These are phyloP conservation scores for Aspergillus persii DNA, from an alignment of 2,329 filamentous ascomycete species.

Conservation along the genomic window DNA sequence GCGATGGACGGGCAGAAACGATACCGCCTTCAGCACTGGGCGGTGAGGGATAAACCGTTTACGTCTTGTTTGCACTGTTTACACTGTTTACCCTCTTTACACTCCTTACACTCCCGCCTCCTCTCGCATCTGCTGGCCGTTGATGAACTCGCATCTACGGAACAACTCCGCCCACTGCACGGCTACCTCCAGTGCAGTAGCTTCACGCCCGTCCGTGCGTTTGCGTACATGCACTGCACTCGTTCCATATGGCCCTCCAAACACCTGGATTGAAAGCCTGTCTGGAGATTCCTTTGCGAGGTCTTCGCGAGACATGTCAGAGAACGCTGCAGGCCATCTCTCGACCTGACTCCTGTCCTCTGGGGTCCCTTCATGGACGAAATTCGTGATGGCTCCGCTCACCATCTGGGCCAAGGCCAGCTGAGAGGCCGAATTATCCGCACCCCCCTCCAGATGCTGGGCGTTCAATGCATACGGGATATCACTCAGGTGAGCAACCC, in stretches of 20 bases:
- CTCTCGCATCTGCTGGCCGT: conserved; percentile 9
- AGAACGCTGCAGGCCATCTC: conserved; percentile 6
- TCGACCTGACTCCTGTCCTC: neutral
- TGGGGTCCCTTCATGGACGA: neutral
- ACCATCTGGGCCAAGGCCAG: conserved; percentile 4
- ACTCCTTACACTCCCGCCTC: conserved; percentile 4
- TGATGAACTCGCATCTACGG: conserved; percentile 11
- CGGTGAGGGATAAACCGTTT: too few relatives aligned
- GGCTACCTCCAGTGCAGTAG: conserved; percentile 2
- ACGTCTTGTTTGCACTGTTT: too few relatives aligned
- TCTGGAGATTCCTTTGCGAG: neutral
- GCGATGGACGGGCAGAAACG: neutral
- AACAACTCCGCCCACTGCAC: conserved; percentile 10
- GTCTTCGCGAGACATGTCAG: neutral
- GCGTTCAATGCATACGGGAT: conserved; percentile 32
- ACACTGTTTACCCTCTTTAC: neutral
- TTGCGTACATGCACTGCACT: neutral
- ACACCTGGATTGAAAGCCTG: conserved; percentile 7
- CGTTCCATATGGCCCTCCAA: conserved; percentile 5
- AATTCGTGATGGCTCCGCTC: conserved; percentile 10
- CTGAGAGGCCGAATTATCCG: conserved; percentile 12
- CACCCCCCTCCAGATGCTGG: conserved; percentile 6
- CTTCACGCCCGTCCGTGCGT: neutral
- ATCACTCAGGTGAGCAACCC: conserved; percentile 34
- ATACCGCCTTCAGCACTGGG: neutral